These are phyloP conservation scores for Dactylellina parvicollis DNA, from an alignment of 2,329 filamentous ascomycete genomes.

Conservation along the genomic window DNA sequence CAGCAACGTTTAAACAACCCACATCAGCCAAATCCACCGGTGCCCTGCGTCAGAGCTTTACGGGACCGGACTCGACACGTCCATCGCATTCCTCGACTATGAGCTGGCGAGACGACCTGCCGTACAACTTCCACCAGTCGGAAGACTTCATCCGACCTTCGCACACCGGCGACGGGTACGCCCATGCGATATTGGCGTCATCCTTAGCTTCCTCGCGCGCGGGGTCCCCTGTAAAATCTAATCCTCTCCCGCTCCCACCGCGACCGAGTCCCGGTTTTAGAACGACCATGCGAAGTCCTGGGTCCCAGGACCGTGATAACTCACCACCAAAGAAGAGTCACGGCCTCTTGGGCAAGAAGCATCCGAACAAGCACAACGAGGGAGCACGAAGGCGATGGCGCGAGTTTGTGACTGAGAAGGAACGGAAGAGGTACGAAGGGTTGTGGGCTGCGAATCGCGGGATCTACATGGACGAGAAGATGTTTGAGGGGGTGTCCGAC, in stretches of 20 bases:
- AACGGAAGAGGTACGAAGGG: slow-evolving; percentile 83
- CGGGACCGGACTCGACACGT: slow-evolving; percentile 41
- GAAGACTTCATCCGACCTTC: slow-evolving; percentile 36
- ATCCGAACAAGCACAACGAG: slow-evolving; percentile 78
- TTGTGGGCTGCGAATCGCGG: slow-evolving; percentile 86
- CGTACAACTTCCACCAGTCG: slow-evolving; percentile 7
- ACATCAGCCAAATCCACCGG: slow-evolving; percentile 17
- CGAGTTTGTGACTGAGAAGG: slow-evolving; percentile 75
- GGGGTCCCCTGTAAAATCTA: slow-evolving; percentile 48
- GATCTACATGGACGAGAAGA: slow-evolving; percentile 58
- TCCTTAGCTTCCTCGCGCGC: slow-evolving; percentile 48
- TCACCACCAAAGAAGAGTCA: slow-evolving; percentile 56
- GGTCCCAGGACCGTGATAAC: slow-evolving; percentile 13
- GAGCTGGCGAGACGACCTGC: slow-evolving; percentile 44
- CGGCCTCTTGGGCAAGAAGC: slow-evolving; percentile 69
- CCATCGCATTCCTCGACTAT: slow-evolving; percentile 10
- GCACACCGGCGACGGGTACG: slow-evolving; percentile 36
- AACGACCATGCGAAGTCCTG: slow-evolving; percentile 48
- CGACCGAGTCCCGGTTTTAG: slow-evolving; percentile 19
- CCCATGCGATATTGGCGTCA: slow-evolving; percentile 36
- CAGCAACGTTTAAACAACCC: not conserved
- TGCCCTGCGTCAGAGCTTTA: slow-evolving; percentile 19
- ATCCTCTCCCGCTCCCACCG: slow-evolving; percentile 39
- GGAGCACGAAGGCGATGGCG: slow-evolving; percentile 79
- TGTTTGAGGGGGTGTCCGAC: slow-evolving; percentile 56